phyloP scores from a whole-genome alignment of 1,139 yeast species.

The Pichia sp. region DNA sequence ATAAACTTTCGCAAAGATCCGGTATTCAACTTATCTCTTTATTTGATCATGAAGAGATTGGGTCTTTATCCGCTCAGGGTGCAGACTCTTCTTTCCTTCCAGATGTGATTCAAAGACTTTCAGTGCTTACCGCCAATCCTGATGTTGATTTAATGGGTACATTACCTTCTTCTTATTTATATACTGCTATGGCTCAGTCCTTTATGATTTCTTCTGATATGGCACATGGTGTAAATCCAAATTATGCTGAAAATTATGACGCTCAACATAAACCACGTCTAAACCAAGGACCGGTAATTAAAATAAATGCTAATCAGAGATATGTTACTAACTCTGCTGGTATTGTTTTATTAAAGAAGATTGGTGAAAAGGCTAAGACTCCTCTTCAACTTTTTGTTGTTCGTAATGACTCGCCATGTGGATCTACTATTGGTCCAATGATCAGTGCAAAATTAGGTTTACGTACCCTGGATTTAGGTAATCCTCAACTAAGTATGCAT shows the following conservation, averaged over 20 bases:
- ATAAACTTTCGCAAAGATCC: slow-evolving; percentile 35
- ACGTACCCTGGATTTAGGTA: slow-evolving; percentile 85
- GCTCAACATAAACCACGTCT: slow-evolving; percentile 68
- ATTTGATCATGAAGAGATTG: slow-evolving; percentile 94
- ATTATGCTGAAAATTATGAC: slow-evolving; percentile 73
- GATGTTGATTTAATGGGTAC: slow-evolving; percentile 31
- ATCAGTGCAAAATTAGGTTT: slow-evolving; percentile 83
- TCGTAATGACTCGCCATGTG: slow-evolving; percentile 89
- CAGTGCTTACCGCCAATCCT: slow-evolving; percentile 39
- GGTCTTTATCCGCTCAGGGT: slow-evolving; percentile 91
- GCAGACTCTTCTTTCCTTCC: slow-evolving; percentile 90
- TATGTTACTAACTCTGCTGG: slow-evolving; percentile 94
- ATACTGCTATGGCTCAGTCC: slow-evolving; percentile 70
- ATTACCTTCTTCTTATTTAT: slow-evolving; percentile 32
- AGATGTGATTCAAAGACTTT: slow-evolving; percentile 62
- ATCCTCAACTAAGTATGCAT: slow-evolving; percentile 94
- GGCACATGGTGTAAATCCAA: slow-evolving; percentile 97
- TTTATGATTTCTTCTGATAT: slow-evolving; percentile 89
- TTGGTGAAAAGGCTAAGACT: slow-evolving; percentile 59
- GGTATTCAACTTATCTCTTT: slow-evolving; percentile 69
- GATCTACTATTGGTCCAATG: slow-evolving; percentile 95
- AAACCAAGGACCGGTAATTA: slow-evolving; percentile 88
- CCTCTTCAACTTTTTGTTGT: slow-evolving; percentile 83
- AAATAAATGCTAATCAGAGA: slow-evolving; percentile 90
- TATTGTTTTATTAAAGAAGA: slow-evolving; percentile 62